Evolutionary conservation across 805 yeast genomes (phyloP), one percentile per base, ranked within the genome.

Genomic region (Saturnispora hagleri): DNA sequence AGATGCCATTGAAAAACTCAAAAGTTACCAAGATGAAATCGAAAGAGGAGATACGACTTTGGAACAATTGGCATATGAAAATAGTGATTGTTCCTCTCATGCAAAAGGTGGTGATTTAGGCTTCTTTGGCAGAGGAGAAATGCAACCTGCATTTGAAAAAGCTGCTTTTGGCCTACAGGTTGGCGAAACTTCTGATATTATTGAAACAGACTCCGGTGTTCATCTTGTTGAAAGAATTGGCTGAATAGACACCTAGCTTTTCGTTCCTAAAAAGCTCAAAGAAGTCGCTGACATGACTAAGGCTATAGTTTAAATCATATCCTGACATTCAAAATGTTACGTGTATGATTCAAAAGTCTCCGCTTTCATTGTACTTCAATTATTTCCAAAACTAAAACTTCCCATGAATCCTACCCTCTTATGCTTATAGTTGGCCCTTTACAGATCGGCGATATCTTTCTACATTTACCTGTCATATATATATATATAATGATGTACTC

Each of bases 81-180:
- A 88, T 65, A 84, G 95, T 56, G 99, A 91, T 65, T 89, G 97
- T 67, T 79, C 86, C 17, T 84, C 95, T 10, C 95, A 86, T 61
- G 73, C 84, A 46, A 82, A 86, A 62, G 89, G 89, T 20, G 99
- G 99, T 45, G 99, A 93, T 66, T 73, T 93, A 60, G 98, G 99
- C 0, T 81, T 71, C 62, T 93, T 93, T 63, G 88, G 86, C 24
- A 81, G 76, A 55, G 97, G 97, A 40, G 89, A 84, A 60, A 93
- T 93, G 99, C 98, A 93, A 68, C 96, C 96, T 35, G 71, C 84
- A 53, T 93, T 93, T 63, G 99, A 93, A 68, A 82, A 82, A 54
- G 95, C 93, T 2, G 83, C 96, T 1, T 91, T 86, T 65, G 82
- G 70, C 4, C 72, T 93, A 57, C 80, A 86, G 57, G 82, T 89